These are phyloP conservation scores for Arthrobotrys conoides DNA, from an alignment of 2,329 filamentous ascomycete species.

Conservation along the genomic window DNA sequence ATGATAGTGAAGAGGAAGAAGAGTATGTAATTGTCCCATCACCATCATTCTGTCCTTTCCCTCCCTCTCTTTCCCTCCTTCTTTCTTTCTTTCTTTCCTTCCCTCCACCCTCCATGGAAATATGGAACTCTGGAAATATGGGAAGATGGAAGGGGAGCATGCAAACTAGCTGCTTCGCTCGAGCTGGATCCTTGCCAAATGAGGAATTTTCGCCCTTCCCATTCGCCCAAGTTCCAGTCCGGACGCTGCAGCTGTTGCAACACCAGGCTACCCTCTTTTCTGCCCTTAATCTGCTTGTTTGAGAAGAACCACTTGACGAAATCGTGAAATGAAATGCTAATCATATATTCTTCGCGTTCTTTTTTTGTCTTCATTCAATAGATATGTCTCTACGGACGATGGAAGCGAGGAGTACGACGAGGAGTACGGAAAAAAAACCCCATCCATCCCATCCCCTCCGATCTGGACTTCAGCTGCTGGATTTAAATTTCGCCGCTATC, in stretches of 20 bases:
- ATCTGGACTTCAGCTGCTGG: neutral
- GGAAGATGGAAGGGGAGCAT: neutral
- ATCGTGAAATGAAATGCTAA: slow-evolving; percentile 31
- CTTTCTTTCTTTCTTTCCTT: neutral
- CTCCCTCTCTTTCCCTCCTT: neutral
- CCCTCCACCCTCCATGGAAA: slow-evolving; percentile 14
- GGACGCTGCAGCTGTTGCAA: slow-evolving; percentile 28
- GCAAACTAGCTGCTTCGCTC: neutral
- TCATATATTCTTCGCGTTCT: slow-evolving; percentile 14
- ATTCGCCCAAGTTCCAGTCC: slow-evolving; percentile 45
- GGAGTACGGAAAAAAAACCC: slow-evolving; percentile 50
- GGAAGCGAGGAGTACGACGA: slow-evolving; percentile 52
- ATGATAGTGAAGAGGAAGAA: slow-evolving; percentile 63
- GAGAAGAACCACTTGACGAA: slow-evolving; percentile 1
- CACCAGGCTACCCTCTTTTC: slow-evolving; percentile 14
- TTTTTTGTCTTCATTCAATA: slow-evolving; percentile 20
- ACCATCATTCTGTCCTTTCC: neutral
- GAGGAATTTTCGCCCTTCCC: slow-evolving; percentile 49
- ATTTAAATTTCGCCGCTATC: slow-evolving; percentile 18
- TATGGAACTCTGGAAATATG: slow-evolving; percentile 13
- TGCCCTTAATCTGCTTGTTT: slow-evolving; percentile 27
- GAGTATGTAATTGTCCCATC: slow-evolving; percentile 61
- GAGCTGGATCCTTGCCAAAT: slow-evolving; percentile 51
- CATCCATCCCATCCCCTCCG: slow-evolving; percentile 13
- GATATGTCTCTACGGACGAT: slow-evolving; percentile 52